Evolutionary conservation across 176 grass and related monocot genomes (phyloP).

Genomic region (Phyllostachys edulis): DNA sequence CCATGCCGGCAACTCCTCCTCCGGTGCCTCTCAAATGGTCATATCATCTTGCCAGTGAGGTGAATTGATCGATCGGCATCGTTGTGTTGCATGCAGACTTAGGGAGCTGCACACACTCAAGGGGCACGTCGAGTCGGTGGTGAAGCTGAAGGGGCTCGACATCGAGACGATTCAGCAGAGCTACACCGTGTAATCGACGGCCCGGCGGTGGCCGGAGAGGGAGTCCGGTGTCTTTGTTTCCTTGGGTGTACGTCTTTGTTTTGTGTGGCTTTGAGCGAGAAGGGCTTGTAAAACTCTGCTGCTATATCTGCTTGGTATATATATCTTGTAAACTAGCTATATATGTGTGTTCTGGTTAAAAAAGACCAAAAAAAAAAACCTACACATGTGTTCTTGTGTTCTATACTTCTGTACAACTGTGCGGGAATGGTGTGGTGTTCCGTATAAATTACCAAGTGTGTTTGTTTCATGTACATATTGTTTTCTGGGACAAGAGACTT

Average conservation of each 20-base stretch:
- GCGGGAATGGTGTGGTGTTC: conserved; percentile 27
- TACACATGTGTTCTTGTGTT: conserved; percentile 17
- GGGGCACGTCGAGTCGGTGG: conserved; percentile 49
- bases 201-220: not conserved
- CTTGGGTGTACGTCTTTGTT: not conserved
- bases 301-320: not conserved
- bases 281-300: conserved; percentile 22
- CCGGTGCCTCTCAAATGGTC: not conserved
- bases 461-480: no score
- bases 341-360: no score
- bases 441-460: not conserved
- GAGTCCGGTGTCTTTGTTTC: not conserved
- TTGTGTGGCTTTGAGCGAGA: conserved; percentile 17
- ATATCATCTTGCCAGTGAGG: not conserved
- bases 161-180: conserved; percentile 48
- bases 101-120: conserved; percentile 54
- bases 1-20: not conserved
- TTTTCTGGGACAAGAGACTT: not conserved
- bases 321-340: not conserved
- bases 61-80: not conserved
- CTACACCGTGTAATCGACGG: conserved; percentile 44
- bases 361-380: no score
- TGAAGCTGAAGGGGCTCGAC: conserved; percentile 57
- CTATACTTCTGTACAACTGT: conserved; percentile 26
- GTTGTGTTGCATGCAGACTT: conserved; percentile 33